Base-by-base conservation (phyloP, 2,329 filamentous ascomycete species). In the Fusarium brevicatenulatum region DNA sequence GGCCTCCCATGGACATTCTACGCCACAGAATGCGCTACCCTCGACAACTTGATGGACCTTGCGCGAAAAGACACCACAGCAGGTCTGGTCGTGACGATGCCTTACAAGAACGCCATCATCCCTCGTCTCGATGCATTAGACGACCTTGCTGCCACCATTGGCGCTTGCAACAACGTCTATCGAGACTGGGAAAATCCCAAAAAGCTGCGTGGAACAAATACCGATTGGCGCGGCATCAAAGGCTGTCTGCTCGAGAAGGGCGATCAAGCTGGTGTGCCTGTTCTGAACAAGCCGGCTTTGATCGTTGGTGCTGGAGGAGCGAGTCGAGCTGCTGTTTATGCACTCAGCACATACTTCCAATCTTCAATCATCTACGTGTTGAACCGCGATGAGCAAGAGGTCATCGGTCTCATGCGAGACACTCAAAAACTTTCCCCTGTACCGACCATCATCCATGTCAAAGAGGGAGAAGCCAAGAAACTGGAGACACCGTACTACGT, bases 401-500 rank as follows among this genome's bases (percentile, higher is more conserved):
- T 67, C 1, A 18, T 5, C 0, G 64, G 53, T 6, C 63, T 67
- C 4, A 11, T 67, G 0, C 36, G 8, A 1, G 53, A 67, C 15
- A 67, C 64, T 0, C 63, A 67, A 1, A 61, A 42, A 9, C 46
- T 67, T 3, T 61, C 63, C 0, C 63, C 64, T 0, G 15, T 67
- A 0, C 53, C 64, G 2, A 53, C 59, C 0, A 67, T 67, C 3
- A 9, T 67, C 1, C 46, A 67, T 3, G 63, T 67, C 18, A 67
- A 61, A 12, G 63, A 40, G 30, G 46, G 40, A 1, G 46, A 53
- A 4, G 46, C 63, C 0, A 9, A 67, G 16, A 43, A 15, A 1
- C 64, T 67, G 1, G 63, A 67, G 28, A 61, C 64, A 4, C 64
- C 64, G 6, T 67, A 67, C 40, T 67, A 67, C 6, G 43, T 67